A percentile compares a stretch with the other conserved stretches of the same genome.
phyloP scores from a whole-genome alignment of 2,329 filamentous ascomycete genomes.

The Cladosporium oxysporum region DNA sequence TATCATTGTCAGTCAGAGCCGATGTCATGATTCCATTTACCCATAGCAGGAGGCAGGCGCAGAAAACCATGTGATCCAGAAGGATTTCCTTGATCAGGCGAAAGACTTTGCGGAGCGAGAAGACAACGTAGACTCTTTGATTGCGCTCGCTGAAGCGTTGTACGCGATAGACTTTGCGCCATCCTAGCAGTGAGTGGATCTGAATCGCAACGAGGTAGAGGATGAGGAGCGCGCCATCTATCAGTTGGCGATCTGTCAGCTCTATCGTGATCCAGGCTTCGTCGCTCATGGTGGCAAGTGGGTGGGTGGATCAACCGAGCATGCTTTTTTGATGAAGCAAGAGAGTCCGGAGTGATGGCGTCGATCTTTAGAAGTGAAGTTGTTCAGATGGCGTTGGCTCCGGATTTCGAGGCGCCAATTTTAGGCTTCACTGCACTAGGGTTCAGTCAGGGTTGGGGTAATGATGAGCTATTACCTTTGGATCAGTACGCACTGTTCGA shows the following conservation, averaged over 20 bases:
- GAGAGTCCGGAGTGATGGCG: neutral
- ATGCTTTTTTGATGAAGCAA: neutral
- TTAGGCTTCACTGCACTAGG: neutral
- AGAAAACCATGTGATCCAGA: slow-evolving; percentile 14
- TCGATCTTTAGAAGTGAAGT: neutral
- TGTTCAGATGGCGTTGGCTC: slow-evolving; percentile 1
- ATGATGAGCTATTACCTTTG: neutral
- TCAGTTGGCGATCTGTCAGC: slow-evolving; percentile 11
- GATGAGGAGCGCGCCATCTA: slow-evolving; percentile 11
- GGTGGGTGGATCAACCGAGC: neutral
- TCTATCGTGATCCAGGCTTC: slow-evolving; percentile 8
- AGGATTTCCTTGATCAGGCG: slow-evolving; percentile 9
- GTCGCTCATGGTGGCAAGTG: slow-evolving; percentile 5
- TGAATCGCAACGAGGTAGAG: slow-evolving; percentile 15
- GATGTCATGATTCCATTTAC: neutral
- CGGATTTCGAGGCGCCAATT: slow-evolving; percentile 1
- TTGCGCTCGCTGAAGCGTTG: slow-evolving; percentile 19
- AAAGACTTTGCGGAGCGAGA: slow-evolving; percentile 15
- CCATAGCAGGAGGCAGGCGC: slow-evolving; percentile 5
- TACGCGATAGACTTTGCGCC: slow-evolving; percentile 15
- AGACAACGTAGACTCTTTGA: slow-evolving; percentile 17
- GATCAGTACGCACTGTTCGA: neutral
- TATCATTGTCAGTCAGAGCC: neutral
- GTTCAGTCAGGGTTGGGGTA: neutral
- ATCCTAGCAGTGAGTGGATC: slow-evolving; percentile 10